Evolutionary conservation across 1,284 basidiomycete species (phyloP), one percentile per base, ranked within the genome.

Genomic region (Trichosporon asahii): DNA sequence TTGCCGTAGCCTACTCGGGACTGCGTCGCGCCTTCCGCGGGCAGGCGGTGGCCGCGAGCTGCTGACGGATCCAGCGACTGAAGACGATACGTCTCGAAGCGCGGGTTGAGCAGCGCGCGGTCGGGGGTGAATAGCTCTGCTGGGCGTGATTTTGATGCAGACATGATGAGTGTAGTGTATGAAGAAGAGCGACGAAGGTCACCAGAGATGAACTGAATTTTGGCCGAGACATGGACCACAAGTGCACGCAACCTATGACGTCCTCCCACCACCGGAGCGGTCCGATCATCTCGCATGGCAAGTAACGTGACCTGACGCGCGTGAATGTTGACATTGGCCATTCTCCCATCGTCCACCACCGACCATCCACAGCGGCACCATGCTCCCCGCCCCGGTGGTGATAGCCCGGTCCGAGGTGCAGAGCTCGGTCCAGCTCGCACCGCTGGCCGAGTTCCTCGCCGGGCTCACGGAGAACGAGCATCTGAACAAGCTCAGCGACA

Each of bases 41-140:
- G 81, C 3, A 82, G 72, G 0, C 69, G 49, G 64, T 70, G 76
- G 9, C 70, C 67, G 9, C 53, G 21, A 18, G 79, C 70, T 6
- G 55, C 29, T 7, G 74, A 72, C 0, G 79, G 75, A 40, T 79
- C 77, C 33, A 82, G 75, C 25, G 81, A 69, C 33, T 76, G 76
- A 7, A 82, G 75, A 21, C 78, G 75, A 60, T 82, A 82, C 3
- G 80, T 82, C 74, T 82, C 81, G 69, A 82, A 82, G 67, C 75
- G 76, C 3, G 81, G 81, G 64, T 75, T 73, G 18, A 82, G 74
- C 7, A 78, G 74, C 0, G 71, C 27, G 15, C 78, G 68, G 33
- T 75, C 69, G 0, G 79, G 66, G 1, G 76, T 73, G 67, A 81
- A 78, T 18, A 81, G 76, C 40, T 73, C 72, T 4, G 31, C 68